phyloP scores from a whole-genome alignment of 2,329 filamentous ascomycete species.

The Phoma herbarum region DNA sequence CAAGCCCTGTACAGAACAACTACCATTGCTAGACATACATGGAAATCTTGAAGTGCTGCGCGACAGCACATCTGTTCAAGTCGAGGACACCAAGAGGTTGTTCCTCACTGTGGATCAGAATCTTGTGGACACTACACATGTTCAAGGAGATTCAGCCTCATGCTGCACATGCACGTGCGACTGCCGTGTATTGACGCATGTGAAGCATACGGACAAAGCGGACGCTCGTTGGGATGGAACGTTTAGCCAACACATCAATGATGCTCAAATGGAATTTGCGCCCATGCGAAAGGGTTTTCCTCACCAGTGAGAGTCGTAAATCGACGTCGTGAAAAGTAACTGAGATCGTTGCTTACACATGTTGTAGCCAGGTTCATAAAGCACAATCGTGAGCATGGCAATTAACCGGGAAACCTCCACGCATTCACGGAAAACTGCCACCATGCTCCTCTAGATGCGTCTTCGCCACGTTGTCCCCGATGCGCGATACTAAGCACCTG shows the following conservation, averaged over 20 bases:
- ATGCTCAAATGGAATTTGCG: neutral
- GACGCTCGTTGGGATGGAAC: too few relatives aligned
- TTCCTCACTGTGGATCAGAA: too few relatives aligned
- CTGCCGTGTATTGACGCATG: too few relatives aligned
- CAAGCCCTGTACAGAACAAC: neutral
- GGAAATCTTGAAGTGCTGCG: too few relatives aligned
- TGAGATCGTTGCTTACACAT: neutral
- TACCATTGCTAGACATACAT: too few relatives aligned
- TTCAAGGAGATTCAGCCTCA: too few relatives aligned
- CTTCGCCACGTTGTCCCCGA: neutral
- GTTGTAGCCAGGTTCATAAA: neutral
- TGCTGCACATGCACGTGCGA: too few relatives aligned
- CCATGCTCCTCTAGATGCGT: slow-evolving; percentile 4
- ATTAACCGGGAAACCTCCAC: neutral
- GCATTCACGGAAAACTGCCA: neutral
- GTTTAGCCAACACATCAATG: neutral
- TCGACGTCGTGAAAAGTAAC: neutral
- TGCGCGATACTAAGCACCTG: neutral
- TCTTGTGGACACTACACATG: too few relatives aligned
- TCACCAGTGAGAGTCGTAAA: neutral
- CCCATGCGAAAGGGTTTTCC: neutral
- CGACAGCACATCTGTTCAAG: too few relatives aligned
- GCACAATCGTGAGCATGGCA: neutral
- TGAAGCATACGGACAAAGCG: too few relatives aligned
- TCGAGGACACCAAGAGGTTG: too few relatives aligned